A percentile compares a stretch with the other conserved stretches of the same genome.
These are phyloP conservation scores for Chytriomyces sp. DNA, from an alignment of 192 early-diverging fungal species.

Conservation along the genomic window DNA sequence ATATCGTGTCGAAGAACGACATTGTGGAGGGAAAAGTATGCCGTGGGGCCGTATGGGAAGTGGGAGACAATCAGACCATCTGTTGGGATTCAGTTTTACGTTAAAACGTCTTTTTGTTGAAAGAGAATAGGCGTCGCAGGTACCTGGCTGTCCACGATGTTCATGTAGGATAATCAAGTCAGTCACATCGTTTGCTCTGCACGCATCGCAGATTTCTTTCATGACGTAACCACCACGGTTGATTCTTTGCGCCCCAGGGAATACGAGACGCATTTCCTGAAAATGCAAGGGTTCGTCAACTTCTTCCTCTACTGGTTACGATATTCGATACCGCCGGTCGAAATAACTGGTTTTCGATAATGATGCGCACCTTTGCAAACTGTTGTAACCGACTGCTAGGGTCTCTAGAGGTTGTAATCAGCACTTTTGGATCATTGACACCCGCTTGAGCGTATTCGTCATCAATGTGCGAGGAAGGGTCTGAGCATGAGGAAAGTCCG, in stretches of 20 bases:
- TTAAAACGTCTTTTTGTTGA: no score
- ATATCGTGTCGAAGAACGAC: slow-evolving; percentile 98
- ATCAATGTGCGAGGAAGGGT: slow-evolving; percentile 78
- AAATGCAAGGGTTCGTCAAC: no score
- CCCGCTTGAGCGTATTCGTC: slow-evolving; percentile 97
- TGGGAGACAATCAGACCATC: slow-evolving; percentile 95
- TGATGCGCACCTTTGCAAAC: slow-evolving; percentile 75
- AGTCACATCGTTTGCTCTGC: slow-evolving; percentile 89
- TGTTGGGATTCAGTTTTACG: no score
- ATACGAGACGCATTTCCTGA: slow-evolving; percentile 86
- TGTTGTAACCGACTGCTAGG: slow-evolving; percentile 90
- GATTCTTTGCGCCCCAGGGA: slow-evolving; percentile 96
- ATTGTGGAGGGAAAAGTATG: slow-evolving; percentile 98
- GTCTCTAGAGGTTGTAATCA: slow-evolving; percentile 96
- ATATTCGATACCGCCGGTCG: no score
- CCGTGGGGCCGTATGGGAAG: slow-evolving; percentile 97
- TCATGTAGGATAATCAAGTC: slow-evolving; percentile 96
- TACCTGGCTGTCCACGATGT: slow-evolving; percentile 83
- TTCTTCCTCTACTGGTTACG: no score
- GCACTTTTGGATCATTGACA: slow-evolving; percentile 90
- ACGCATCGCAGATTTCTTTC: slow-evolving; percentile 95
- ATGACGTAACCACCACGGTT: slow-evolving; percentile 97
- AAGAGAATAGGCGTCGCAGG: no score
- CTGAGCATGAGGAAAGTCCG: background rate
- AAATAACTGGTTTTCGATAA: no score